phyloP scores from a whole-genome alignment of 2,329 filamentous ascomycete genomes.

The Ascochyta lentis region DNA sequence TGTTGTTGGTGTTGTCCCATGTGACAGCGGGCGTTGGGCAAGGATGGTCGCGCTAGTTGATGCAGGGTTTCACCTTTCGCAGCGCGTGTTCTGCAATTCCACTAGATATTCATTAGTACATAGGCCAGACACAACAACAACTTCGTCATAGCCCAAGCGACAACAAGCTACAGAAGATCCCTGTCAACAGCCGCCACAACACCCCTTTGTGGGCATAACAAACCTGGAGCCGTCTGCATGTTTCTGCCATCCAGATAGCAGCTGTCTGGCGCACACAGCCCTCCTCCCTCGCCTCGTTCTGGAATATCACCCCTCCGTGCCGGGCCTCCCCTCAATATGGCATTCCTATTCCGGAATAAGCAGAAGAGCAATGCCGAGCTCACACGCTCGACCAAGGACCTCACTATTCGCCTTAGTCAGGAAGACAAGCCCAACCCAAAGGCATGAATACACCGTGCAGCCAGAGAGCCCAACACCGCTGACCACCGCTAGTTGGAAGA shows the following conservation, averaged over 20 bases:
- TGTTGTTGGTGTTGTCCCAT: slow-evolving; percentile 4
- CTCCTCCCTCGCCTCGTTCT: slow-evolving; percentile 23
- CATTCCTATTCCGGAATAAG: slow-evolving; percentile 72
- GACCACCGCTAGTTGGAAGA: slow-evolving; percentile 70
- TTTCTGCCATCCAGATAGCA: slow-evolving; percentile 41
- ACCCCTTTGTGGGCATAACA: slow-evolving; percentile 14
- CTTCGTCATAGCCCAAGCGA: slow-evolving; percentile 12
- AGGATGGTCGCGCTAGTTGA: slow-evolving; percentile 15
- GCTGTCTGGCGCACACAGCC: slow-evolving; percentile 36
- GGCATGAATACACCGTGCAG: slow-evolving; percentile 48
- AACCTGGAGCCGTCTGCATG: slow-evolving; percentile 36
- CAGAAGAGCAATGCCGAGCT: slow-evolving; percentile 69
- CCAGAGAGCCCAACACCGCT: slow-evolving; percentile 18
- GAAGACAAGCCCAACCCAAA: slow-evolving; percentile 66
- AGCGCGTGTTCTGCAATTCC: background rate
- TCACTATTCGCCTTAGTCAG: slow-evolving; percentile 62
- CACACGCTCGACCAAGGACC: slow-evolving; percentile 67
- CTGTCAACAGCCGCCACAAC: slow-evolving; percentile 18
- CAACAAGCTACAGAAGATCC: slow-evolving; percentile 36
- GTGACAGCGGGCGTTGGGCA: slow-evolving; percentile 13
- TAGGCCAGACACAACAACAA: background rate
- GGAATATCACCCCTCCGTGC: slow-evolving; percentile 72
- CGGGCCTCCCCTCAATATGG: slow-evolving; percentile 63
- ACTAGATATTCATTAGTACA: too few relatives aligned
- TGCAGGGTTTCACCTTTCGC: slow-evolving; percentile 16